Conservation (phyloP, 129 eudicot species). For the Arctium minus region DNA sequence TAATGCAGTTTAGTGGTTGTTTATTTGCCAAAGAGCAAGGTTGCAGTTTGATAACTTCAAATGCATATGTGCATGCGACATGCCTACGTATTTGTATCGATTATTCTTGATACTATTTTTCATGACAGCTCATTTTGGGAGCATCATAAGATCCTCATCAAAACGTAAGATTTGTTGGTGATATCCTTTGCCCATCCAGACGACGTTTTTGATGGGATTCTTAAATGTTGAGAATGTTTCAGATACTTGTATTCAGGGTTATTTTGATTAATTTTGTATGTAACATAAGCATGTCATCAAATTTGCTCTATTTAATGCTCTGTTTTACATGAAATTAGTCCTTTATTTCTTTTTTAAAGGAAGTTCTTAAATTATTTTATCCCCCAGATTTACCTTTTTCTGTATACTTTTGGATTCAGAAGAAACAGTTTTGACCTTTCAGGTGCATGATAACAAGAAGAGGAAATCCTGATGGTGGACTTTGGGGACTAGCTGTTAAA, state of each 20-base stretch:
- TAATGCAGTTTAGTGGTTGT: background rate
- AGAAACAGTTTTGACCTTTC: conserved; percentile 18
- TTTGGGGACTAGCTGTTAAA: conserved; percentile 94
- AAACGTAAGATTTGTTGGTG: background rate
- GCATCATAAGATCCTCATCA: too few species aligned
- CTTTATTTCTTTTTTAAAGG: background rate
- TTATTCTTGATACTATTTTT: background rate
- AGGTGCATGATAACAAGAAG: conserved; percentile 99
- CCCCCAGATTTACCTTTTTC: background rate
- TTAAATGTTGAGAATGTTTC: background rate
- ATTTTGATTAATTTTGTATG: background rate
- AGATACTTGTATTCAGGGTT: background rate
- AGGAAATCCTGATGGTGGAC: conserved; percentile 85
- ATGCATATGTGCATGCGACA: background rate
- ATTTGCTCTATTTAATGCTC: background rate
- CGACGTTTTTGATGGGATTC: background rate
- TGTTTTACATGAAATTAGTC: background rate
- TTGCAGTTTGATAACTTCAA: background rate
- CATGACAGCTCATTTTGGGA: background rate
- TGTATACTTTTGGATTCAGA: background rate
- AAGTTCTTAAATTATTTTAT: too few species aligned
- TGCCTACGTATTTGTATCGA: background rate
- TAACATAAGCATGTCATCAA: background rate
- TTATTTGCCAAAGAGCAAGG: background rate
- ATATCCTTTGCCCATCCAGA: background rate